Percentiles rank a stretch among this genome's conserved stretches.
phyloP scores from a whole-genome alignment of 495 filamentous ascomycete species.

The Viridothelium virens region DNA sequence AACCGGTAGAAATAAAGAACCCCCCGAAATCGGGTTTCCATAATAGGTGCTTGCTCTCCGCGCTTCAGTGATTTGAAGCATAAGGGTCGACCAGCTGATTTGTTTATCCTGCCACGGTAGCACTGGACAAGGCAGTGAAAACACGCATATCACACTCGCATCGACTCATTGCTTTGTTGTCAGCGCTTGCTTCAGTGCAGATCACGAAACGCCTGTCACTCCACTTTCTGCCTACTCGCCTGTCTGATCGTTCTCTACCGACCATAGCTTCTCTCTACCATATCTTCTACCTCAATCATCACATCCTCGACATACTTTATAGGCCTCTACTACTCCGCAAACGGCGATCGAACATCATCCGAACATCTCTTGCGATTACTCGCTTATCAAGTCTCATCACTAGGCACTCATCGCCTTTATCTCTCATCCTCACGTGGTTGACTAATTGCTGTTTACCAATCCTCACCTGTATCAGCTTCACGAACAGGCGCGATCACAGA shows the following conservation, averaged over 20 bases:
- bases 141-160: neutral
- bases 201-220: neutral
- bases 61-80: neutral
- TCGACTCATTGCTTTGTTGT: constrained; percentile 6
- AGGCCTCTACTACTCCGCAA: neutral
- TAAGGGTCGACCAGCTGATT: neutral
- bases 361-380: neutral
- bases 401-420: neutral
- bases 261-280: neutral
- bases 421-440: neutral
- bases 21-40: neutral
- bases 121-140: neutral
- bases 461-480: neutral
- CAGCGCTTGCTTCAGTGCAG: neutral
- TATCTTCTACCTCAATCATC: neutral
- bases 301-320: neutral
- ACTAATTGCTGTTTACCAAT: neutral
- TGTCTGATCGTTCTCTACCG: neutral
- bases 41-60: neutral
- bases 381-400: neutral
- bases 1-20: neutral
- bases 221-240: neutral
- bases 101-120: neutral
- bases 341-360: neutral
- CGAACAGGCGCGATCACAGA: neutral